Evolutionary conservation across 345 rosid genomes (phyloP).

Genomic region (Salix arbutifolia): DNA sequence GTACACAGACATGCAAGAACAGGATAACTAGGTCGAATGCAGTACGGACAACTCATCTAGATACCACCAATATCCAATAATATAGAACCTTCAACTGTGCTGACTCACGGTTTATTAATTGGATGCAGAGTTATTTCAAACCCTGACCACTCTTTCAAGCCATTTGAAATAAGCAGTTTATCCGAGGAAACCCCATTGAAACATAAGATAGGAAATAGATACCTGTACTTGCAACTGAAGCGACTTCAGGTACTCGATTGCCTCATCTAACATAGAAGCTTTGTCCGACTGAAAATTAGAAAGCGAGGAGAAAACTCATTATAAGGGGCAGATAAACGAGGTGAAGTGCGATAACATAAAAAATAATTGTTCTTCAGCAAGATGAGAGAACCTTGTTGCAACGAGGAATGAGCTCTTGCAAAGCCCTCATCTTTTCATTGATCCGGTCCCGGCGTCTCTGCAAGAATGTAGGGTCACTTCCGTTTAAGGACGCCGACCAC

Average conservation of each 20-base stretch:
- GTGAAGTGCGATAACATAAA: background rate
- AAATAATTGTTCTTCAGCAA: background rate
- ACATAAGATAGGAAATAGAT: background rate
- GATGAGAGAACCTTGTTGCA: constrained; percentile 61
- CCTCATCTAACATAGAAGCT: constrained; percentile 92
- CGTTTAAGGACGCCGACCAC: background rate
- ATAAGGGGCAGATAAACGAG: background rate
- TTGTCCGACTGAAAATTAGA: constrained; percentile 63
- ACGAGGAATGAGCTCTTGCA: constrained; percentile 89
- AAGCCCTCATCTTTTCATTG: constrained; percentile 79
- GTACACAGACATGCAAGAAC: no score
- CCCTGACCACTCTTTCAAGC: no score
- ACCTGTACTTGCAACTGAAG: constrained; percentile 93
- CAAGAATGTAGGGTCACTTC: background rate
- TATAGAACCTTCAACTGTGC: background rate
- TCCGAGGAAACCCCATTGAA: background rate
- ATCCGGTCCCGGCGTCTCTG: constrained; percentile 89
- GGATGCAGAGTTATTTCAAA: background rate
- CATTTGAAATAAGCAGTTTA: no score
- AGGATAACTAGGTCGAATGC: background rate
- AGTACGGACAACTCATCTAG: background rate
- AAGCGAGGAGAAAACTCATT: background rate
- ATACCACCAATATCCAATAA: background rate
- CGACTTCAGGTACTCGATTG: constrained; percentile 85
- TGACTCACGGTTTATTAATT: background rate